phyloP scores from a whole-genome alignment of 345 rosid species.

The Rhodamnia rubescens region DNA sequence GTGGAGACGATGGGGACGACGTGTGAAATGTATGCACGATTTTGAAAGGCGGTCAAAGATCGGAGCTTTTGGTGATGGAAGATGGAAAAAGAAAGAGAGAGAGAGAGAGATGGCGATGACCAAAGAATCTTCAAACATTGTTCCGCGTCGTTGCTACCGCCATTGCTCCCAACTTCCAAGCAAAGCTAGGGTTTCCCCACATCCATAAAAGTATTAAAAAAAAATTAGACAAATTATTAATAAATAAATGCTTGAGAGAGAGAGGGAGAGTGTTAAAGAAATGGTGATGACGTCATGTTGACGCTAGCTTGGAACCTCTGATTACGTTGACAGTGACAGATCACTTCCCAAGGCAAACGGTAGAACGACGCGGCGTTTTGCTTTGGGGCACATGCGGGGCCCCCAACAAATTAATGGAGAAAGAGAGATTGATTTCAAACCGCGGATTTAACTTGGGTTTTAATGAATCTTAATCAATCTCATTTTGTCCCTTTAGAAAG shows the following conservation, averaged over 20 bases:
- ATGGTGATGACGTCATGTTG: background rate
- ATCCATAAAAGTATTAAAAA: background rate
- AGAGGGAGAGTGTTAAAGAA: background rate
- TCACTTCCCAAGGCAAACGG: background rate
- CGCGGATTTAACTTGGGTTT: background rate
- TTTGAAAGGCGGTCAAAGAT: background rate
- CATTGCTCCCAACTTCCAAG: background rate
- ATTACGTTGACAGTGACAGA: background rate
- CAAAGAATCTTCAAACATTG: slow-evolving; percentile 7
- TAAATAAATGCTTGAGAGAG: background rate
- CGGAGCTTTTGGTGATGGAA: background rate
- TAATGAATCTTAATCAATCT: background rate
- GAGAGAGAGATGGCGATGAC: background rate
- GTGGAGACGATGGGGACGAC: background rate
- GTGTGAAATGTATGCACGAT: background rate
- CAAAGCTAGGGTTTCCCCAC: background rate
- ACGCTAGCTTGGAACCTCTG: background rate
- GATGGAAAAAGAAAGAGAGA: background rate
- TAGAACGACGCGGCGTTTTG: background rate
- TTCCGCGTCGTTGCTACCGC: slow-evolving; percentile 4
- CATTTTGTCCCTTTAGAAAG: background rate
- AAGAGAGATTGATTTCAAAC: background rate
- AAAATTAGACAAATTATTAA: background rate
- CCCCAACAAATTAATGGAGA: background rate
- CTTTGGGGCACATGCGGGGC: background rate